Evolutionary conservation across 202 grass and related monocot genomes (phyloP), one percentile per base, ranked within the genome.

Genomic region (Miscanthus sacchariflorus): DNA sequence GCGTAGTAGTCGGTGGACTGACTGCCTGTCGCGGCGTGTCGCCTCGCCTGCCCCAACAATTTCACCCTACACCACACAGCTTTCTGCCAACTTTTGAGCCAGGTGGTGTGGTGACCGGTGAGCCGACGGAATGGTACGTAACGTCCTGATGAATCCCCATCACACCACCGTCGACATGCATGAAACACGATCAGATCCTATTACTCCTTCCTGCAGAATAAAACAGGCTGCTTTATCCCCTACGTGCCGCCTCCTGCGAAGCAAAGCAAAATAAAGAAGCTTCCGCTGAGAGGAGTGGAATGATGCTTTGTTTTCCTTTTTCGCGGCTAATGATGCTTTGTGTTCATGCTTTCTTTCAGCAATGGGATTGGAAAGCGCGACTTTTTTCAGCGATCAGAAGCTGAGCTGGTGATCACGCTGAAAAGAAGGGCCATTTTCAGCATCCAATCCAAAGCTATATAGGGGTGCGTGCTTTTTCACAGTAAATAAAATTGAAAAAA

Each of bases 351-450:
- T 23, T 63, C 72, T 76, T 76, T 76, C 73, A 76, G 44, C 44
- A 75, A 50, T 27, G 21, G 43, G 4, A 28, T 15, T 74, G 6
- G 3, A 17, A 69, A 49, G 44, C n/a, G n/a, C 9, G 59, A 0
- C 59, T 12, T 64, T 52, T n/a, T 23, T 52, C n/a, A 24, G 58
- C 58, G 24, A 63, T 63, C 58, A 63, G 58, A 1, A 39, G 38
- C 36, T 4, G 9, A 64, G 59, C 61, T 65, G 61, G 61, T 65
- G 61, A 65, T 25, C 61, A 65, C 61, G 61, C 61, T 65, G 61
- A 65, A 65, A 65, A 65, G 61, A 65, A 65, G n/a, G 61, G 61
- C 61, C 23, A 25, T 65, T 65, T 65, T 27, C 61, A 65, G 61
- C 23, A 27, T 65, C 61, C 61, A 65, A 65, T 65, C 61, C 61